Base-by-base conservation (phyloP, 768 basidiomycete genomes). In the Mycena kentingensis region DNA sequence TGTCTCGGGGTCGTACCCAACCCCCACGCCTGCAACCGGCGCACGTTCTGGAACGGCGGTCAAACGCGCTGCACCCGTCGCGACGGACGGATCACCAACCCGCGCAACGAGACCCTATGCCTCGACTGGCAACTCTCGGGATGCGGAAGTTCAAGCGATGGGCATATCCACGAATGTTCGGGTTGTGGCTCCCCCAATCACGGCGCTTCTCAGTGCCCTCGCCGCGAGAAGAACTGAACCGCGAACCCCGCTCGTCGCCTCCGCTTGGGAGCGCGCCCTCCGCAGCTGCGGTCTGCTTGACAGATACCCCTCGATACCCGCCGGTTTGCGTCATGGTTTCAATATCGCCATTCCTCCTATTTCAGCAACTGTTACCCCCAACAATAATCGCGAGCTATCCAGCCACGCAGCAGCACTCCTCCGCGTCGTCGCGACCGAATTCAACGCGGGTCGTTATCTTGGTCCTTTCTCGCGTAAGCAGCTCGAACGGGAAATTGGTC, bases 191-290 rank as follows among this genome's bases (percentile, higher is more conserved):
- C 53, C 0, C 5, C 57, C 35, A 32, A 37, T 27, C 75, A 80
- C 41, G 70, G 77, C 22, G 76, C 78, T 62, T 63, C 71, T 29
- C 36, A 26, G 0, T 80, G 78, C 58, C 64, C 69, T 72, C 64
- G 49, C 43, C 67, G 64, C 11, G 63, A 69, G 70, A 66, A 58
- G 22, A 44, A 49, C 4, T 59, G 53, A 63, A 0, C 61, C 69
- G 0, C 38, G 55, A 37, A 72, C 73, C 0, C 75, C 72, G 0
- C 73, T 76, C 50, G 43, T 59, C 0, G 50, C 65, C 0, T 52
- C 62, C 0, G 62, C 46, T 0, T 80, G 77, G 77, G 44, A 67
- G 1, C 1, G 7, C 0, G 48, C 57, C 0, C 66, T 77, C 0
- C 5, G 13, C 1, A 24, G 36, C 2, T 21, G 46, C 5, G 51